Conservation (phyloP, 225 moss, liverwort and hornwort genomes). For the Asterella californica region DNA sequence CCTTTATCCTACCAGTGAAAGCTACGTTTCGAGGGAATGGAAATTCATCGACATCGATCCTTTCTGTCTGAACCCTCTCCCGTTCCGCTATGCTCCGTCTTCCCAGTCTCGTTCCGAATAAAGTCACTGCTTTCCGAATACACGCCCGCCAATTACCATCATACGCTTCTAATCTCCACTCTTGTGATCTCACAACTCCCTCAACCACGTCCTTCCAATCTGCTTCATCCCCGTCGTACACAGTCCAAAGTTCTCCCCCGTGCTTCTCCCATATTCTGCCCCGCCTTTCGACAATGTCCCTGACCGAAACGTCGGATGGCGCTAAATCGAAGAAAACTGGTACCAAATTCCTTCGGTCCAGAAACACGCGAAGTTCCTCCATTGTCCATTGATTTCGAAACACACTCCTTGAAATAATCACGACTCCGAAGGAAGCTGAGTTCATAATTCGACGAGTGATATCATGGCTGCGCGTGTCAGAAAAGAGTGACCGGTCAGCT, state of each 20-base stretch:
- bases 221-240: constrained; percentile 51
- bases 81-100: constrained; percentile 26
- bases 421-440: constrained; percentile 47
- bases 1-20: constrained; percentile 49
- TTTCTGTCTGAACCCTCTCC: constrained; percentile 25
- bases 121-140: constrained; percentile 46
- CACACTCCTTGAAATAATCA: constrained; percentile 44
- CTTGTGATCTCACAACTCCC: constrained; percentile 43
- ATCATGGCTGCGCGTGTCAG: constrained; percentile 56
- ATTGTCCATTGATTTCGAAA: constrained; percentile 57
- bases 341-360: constrained; percentile 48
- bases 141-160: constrained; percentile 57
- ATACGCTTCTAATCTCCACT: constrained; percentile 52
- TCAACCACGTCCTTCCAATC: constrained; percentile 50
- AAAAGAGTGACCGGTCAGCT: constrained; percentile 49
- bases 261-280: constrained; percentile 57
- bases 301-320: constrained; percentile 45
- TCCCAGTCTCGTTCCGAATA: constrained; percentile 36
- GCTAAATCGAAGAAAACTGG: constrained; percentile 60
- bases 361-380: constrained; percentile 53
- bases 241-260: constrained; percentile 61
- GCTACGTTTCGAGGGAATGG: constrained; percentile 43
- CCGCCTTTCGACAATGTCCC: constrained; percentile 53
- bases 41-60: constrained; percentile 35
- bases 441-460: constrained; percentile 50